phyloP scores from a whole-genome alignment of 306 rosid genomes.

The Arachis hypogaea region DNA sequence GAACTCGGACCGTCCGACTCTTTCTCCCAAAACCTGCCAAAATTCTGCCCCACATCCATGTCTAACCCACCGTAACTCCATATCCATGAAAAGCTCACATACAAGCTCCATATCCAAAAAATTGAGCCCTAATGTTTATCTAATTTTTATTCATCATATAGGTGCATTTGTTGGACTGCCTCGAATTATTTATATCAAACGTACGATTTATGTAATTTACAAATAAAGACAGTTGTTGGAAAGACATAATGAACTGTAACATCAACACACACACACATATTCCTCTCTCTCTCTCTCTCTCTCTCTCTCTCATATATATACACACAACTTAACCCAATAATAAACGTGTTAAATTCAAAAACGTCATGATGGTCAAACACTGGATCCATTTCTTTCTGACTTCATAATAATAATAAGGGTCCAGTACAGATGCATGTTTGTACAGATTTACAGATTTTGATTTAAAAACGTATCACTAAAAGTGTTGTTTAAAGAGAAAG shows the following conservation, averaged over 20 bases:
- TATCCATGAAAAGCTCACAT: no score
- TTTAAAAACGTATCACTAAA: no score
- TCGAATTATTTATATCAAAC: slow-evolving; percentile 20
- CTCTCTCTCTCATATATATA: no score
- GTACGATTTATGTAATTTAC: slow-evolving; percentile 34
- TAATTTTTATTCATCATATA: background rate
- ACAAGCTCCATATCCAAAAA: no score
- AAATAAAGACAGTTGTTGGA: slow-evolving; percentile 32
- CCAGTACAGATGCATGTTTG: no score
- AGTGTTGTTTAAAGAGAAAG: no score
- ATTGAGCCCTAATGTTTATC: slow-evolving; percentile 3
- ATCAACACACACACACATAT: background rate
- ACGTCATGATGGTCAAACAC: slow-evolving; percentile 23
- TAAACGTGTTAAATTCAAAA: slow-evolving; percentile 21
- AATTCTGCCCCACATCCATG: no score
- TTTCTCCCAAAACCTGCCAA: no score
- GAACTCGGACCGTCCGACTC: no score
- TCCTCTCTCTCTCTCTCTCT: no score
- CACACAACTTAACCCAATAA: background rate
- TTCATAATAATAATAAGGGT: background rate
- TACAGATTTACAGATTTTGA: no score
- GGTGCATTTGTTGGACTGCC: slow-evolving; percentile 14
- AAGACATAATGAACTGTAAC: slow-evolving; percentile 40
- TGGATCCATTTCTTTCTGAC: slow-evolving; percentile 15
- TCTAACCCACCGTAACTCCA: no score